Evolutionary conservation across 768 basidiomycete species (phyloP).

Genomic region (Tylopilus plumbeoviolaceoides): DNA sequence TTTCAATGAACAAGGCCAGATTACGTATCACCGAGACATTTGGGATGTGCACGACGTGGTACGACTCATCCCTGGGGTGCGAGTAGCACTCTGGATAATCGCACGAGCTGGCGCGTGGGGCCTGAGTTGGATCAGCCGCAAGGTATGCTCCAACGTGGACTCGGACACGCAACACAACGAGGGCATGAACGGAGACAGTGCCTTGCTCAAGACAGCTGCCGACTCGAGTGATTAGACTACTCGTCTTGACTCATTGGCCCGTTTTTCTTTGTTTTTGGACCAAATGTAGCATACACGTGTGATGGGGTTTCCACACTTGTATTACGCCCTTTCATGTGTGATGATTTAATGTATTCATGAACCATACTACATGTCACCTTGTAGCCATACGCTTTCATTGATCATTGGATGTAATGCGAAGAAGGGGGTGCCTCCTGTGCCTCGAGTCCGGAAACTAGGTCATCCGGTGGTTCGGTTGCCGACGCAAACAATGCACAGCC

Average conservation of each 20-base stretch:
- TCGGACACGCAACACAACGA: constrained; percentile 1
- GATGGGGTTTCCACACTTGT: background rate
- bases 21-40: constrained; percentile 75
- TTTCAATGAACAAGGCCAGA: constrained; percentile 80
- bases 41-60: constrained; percentile 81
- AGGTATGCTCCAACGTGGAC: constrained; percentile 8
- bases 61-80: constrained; percentile 66
- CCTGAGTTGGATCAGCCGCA: constrained; percentile 38
- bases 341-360: constrained; percentile 10
- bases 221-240: constrained; percentile 10
- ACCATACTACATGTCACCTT: background rate
- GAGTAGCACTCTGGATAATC: constrained; percentile 64
- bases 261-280: too few relatives aligned
- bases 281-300: too few relatives aligned
- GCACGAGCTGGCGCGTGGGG: constrained; percentile 58
- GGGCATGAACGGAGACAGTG: constrained; percentile 2
- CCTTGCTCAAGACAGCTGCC: constrained; percentile 11
- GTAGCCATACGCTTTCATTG: background rate
- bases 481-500: background rate
- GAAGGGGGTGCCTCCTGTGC: too few relatives aligned
- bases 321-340: constrained; percentile 5
- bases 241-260: too few relatives aligned
- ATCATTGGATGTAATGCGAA: background rate
- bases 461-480: too few relatives aligned
- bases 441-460: too few relatives aligned